Percentiles rank a stretch among this genome's conserved stretches.
Conservation (phyloP, 1,284 basidiomycete genomes). For the Kalmanozyma brasiliensis region DNA sequence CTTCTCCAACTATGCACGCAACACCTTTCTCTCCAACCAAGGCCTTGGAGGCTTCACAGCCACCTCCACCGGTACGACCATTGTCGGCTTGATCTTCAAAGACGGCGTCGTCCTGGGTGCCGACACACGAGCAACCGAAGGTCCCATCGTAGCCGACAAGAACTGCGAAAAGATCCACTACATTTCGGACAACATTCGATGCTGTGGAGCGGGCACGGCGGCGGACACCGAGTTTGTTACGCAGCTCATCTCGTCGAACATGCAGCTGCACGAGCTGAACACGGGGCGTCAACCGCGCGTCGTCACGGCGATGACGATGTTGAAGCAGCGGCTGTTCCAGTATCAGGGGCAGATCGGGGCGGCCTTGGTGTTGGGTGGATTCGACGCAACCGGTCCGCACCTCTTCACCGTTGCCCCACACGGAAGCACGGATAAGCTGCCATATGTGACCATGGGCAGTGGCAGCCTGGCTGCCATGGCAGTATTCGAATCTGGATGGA, state of each 20-base stretch:
- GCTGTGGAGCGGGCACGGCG: conserved; percentile 97
- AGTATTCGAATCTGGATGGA: conserved; percentile 91
- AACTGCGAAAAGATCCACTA: conserved; percentile 99
- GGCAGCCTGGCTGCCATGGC: conserved; percentile 98
- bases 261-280: conserved; percentile 66
- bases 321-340: conserved; percentile 87
- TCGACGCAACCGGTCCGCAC: conserved; percentile 90
- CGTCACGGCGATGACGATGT: conserved; percentile 97
- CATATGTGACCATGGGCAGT: conserved; percentile 98
- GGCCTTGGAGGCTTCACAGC: conserved; percentile 71
- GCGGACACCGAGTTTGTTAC: conserved; percentile 92
- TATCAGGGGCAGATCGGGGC: conserved; percentile 95
- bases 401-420: conserved; percentile 97
- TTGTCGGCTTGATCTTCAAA: conserved; percentile 87
- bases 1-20: conserved; percentile 79
- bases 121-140: conserved; percentile 94
- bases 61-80: conserved; percentile 87
- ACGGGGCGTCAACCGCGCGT: conserved; percentile 74
- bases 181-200: conserved; percentile 76
- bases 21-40: conserved; percentile 79
- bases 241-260: conserved; percentile 63
- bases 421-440: conserved; percentile 97
- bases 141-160: conserved; percentile 97
- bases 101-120: conserved; percentile 95
- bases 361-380: conserved; percentile 95